Evolutionary conservation across 306 rosid species (phyloP), one percentile per base, ranked within the genome.

Genomic region (Ceratonia siliqua): DNA sequence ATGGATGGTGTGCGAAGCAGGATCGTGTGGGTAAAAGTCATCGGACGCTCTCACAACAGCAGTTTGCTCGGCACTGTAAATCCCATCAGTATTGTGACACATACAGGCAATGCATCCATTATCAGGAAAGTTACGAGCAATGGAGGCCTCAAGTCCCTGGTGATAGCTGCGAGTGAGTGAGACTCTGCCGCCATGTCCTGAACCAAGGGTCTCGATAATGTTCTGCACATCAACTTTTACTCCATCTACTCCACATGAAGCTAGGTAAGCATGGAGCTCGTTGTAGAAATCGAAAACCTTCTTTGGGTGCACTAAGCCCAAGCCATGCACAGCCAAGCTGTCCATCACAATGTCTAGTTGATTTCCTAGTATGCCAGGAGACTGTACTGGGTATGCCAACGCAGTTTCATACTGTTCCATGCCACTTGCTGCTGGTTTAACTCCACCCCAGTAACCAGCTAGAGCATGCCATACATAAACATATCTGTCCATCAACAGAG

Each of bases 371-470:
- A 95, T 83, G 49, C 99, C 99, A 1, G 91, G 97, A 15, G 97
- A 92, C 54, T 85, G 88, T 22, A 95, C 88, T 5, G 98, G 99
- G 66, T 95, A 95, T 30, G 96, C 98, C 79, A 95, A 77, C 61
- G 92, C 70, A 7, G 97, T 78, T 62, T 95, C 97, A 28, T 92
- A 90, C 83, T 89, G 96, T 77, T 95, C 99, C 98, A 95, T 90
- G 68, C 97, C 99, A 13, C 68, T 52, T 57, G 93, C 96, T 57
- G 91, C 88, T 48, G 98, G 99, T 72, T 92, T 90, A 72, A 95
- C 99, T 71, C 99, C 99, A 57, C 98, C 99, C 99, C 99, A 95
- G 62, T 95, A 95, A 32, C 99, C 99, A 57, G 92, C 96, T 39
- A 95, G 76, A 30, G 99, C 99, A 86, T 95, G 99, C 99, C 99